Percentiles rank a stretch among this genome's conserved stretches.
Evolutionary conservation across 371 early-diverging fungal genomes (phyloP).

Genomic region (Mortierella sp.): DNA sequence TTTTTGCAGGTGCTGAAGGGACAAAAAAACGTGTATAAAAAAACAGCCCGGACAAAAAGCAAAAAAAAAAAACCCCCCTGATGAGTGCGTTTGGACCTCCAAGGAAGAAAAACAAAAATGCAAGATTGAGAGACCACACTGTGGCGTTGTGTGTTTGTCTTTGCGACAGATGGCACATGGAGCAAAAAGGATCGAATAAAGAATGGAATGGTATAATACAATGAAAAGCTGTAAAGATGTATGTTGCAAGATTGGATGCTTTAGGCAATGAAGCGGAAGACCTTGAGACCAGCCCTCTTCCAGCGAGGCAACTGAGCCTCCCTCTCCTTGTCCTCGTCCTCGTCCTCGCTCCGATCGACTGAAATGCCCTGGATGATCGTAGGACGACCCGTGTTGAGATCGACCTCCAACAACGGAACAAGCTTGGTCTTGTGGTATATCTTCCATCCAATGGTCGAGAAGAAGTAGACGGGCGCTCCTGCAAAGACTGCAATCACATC

Average conservation of each 20-base stretch:
- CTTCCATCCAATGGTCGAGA: conserved; percentile 65
- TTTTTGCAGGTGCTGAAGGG: background rate
- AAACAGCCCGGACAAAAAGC: background rate
- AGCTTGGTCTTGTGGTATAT: conserved; percentile 64
- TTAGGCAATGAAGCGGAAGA: conserved; percentile 21
- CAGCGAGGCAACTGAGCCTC: conserved; percentile 17
- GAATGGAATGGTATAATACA: background rate
- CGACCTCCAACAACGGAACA: conserved; percentile 69
- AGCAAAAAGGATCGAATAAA: background rate
- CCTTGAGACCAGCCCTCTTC: conserved; percentile 19
- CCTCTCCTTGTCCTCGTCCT: background rate
- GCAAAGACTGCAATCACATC: conserved; percentile 65
- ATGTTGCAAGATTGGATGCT: background rate
- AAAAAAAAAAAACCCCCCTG: background rate
- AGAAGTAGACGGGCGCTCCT: conserved; percentile 62
- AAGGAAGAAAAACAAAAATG: background rate
- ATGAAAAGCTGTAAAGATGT: background rate
- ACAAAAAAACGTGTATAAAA: background rate
- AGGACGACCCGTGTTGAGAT: conserved; percentile 70
- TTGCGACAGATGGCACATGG: no score
- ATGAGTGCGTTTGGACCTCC: background rate
- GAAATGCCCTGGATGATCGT: conserved; percentile 26
- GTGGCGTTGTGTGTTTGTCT: background rate
- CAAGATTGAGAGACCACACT: background rate
- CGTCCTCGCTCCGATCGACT: background rate